Conservation (phyloP, 2,329 filamentous ascomycete species). For the Penicillium hordei region DNA sequence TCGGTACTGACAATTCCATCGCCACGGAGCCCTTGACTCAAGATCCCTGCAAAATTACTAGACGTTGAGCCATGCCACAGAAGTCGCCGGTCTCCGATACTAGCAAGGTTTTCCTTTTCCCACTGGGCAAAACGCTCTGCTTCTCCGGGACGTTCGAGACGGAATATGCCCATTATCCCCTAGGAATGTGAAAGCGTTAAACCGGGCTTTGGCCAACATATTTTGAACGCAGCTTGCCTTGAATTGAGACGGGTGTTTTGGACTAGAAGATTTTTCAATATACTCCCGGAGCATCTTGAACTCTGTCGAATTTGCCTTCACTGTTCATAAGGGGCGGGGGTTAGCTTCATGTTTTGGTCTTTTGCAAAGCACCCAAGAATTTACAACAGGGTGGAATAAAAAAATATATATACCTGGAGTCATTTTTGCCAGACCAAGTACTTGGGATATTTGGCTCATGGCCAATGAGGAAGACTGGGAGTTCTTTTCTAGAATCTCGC, state of each 20-base stretch:
- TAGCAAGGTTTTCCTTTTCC: neutral
- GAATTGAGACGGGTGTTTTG: neutral
- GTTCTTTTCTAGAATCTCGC: neutral
- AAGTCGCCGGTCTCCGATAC: constrained; percentile 7
- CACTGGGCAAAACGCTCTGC: constrained; percentile 9
- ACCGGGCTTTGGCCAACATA: neutral
- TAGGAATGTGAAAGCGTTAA: neutral
- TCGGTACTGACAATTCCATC: neutral
- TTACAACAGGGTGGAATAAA: neutral
- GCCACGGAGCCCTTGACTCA: constrained; percentile 16
- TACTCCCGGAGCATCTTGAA: constrained; percentile 7
- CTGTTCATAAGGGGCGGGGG: neutral
- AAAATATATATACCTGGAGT: neutral
- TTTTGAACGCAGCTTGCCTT: neutral
- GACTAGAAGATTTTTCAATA: neutral
- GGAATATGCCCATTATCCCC: constrained; percentile 12
- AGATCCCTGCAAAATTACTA: constrained; percentile 16
- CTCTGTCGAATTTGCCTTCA: neutral
- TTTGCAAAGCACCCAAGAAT: neutral
- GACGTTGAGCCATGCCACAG: constrained; percentile 18
- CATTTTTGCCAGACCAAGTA: constrained; percentile 7
- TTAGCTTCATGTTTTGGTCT: neutral
- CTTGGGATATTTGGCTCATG: neutral
- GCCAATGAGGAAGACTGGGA: neutral
- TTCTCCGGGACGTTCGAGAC: constrained; percentile 15